phyloP scores from a whole-genome alignment of 2,329 filamentous ascomycete genomes.

The Nannizzia gypsea region DNA sequence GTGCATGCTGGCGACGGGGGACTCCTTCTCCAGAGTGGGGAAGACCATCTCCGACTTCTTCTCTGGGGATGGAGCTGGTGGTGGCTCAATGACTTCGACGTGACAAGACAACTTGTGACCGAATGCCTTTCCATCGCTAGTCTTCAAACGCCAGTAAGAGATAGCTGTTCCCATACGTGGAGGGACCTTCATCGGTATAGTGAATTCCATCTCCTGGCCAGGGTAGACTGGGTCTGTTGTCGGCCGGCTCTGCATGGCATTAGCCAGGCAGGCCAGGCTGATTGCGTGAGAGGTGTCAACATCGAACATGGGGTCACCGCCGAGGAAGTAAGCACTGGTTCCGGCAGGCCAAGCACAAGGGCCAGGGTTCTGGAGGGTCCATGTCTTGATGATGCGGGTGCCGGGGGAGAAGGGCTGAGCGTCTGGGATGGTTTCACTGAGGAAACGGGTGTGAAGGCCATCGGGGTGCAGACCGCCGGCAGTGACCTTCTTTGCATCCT shows the following conservation, averaged over 20 bases:
- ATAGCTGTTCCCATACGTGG: conserved; percentile 64
- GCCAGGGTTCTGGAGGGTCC: conserved; percentile 81
- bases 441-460: conserved; percentile 50
- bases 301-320: conserved; percentile 93
- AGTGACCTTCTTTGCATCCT: conserved; percentile 26
- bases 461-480: conserved; percentile 16
- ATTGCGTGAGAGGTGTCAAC: conserved; percentile 68
- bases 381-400: conserved; percentile 73
- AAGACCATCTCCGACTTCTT: conserved; percentile 62
- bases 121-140: conserved; percentile 67
- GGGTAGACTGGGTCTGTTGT: conserved; percentile 57
- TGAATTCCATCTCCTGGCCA: conserved; percentile 68
- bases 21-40: conserved; percentile 91
- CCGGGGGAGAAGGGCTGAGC: conserved; percentile 60
- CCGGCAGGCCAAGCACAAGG: conserved; percentile 71
- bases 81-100: conserved; percentile 48
- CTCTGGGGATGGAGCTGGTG: neutral
- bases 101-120: conserved; percentile 95
- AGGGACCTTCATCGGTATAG: conserved; percentile 72
- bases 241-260: conserved; percentile 71
- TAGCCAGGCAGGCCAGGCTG: conserved; percentile 63
- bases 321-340: conserved; percentile 80
- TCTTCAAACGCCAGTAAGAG: conserved; percentile 92
- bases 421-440: conserved; percentile 67
- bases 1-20: conserved; percentile 68